Evolutionary conservation across 2,329 filamentous ascomycete species (phyloP).

Genomic region (Furcasterigmium furcatum): DNA sequence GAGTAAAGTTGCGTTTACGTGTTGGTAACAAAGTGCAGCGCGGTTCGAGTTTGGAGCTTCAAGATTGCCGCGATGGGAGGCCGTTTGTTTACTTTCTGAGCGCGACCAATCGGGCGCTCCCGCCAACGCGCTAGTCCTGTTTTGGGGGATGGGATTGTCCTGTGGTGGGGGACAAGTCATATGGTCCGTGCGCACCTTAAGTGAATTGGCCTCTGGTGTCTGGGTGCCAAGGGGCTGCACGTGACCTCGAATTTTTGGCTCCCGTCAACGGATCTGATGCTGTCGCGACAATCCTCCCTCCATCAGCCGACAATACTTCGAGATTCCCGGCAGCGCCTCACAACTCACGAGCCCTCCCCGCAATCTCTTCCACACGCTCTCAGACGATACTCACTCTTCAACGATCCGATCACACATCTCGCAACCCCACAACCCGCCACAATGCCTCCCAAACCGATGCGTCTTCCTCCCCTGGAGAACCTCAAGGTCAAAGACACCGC

Average conservation of each 20-base stretch:
- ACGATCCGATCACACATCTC: not conserved
- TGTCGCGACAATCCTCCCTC: not conserved
- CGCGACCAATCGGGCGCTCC: constrained; percentile 7
- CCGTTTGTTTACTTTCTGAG: constrained; percentile 11
- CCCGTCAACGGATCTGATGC: too few species aligned
- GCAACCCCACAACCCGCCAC: constrained; percentile 10
- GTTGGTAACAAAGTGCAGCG: too few species aligned
- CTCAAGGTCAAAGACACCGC: constrained; percentile 54
- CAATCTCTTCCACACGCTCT: not conserved
- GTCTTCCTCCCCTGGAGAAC: constrained; percentile 52
- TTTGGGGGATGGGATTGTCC: too few species aligned
- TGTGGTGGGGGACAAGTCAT: too few species aligned
- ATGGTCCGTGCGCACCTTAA: too few species aligned
- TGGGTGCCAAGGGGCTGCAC: too few species aligned
- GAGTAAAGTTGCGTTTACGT: too few species aligned
- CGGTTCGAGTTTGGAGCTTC: too few species aligned
- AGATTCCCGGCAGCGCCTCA: not conserved
- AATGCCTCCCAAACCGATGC: constrained; percentile 52
- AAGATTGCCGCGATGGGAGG: too few species aligned
- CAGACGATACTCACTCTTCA: not conserved
- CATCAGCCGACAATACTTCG: not conserved
- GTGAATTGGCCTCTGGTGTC: too few species aligned
- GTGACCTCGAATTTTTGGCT: constrained; percentile 9
- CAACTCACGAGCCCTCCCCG: not conserved
- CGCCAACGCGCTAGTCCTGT: not conserved